Conservation (phyloP, 2,329 filamentous ascomycete species). For the Teratosphaeria destructans region DNA sequence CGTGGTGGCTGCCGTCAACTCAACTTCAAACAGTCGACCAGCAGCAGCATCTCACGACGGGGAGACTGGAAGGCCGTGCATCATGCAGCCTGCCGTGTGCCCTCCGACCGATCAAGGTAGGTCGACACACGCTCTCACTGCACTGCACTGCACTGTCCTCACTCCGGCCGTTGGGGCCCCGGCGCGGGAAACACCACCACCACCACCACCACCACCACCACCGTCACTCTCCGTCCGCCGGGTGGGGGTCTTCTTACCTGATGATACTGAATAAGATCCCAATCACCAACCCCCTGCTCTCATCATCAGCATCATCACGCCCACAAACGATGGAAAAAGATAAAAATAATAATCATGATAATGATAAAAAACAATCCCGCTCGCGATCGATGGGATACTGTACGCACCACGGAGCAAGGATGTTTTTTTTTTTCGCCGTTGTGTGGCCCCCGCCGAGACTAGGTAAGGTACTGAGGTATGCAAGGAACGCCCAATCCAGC, state of each 20-base stretch:
- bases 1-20: background rate
- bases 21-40: background rate
- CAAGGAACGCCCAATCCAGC: background rate
- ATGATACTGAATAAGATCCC: too few relatives aligned
- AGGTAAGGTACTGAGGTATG: background rate
- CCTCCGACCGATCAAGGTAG: background rate
- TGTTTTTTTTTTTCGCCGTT: background rate
- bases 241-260: too few relatives aligned
- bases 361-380: background rate
- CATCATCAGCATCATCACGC: too few relatives aligned
- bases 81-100: slow-evolving; percentile 1
- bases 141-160: too few relatives aligned
- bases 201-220: too few relatives aligned
- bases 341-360: too few relatives aligned
- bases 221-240: too few relatives aligned
- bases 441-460: background rate
- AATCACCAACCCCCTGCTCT: background rate
- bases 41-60: background rate
- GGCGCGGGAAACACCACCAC: too few relatives aligned
- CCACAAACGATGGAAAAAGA: too few relatives aligned
- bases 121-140: too few relatives aligned
- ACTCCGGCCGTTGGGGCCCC: too few relatives aligned
- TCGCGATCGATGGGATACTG: background rate
- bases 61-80: background rate
- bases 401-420: background rate